Evolutionary conservation across 441 rosid genomes (phyloP), one percentile per base, ranked within the genome.

Genomic region (Aleurites moluccanus): DNA sequence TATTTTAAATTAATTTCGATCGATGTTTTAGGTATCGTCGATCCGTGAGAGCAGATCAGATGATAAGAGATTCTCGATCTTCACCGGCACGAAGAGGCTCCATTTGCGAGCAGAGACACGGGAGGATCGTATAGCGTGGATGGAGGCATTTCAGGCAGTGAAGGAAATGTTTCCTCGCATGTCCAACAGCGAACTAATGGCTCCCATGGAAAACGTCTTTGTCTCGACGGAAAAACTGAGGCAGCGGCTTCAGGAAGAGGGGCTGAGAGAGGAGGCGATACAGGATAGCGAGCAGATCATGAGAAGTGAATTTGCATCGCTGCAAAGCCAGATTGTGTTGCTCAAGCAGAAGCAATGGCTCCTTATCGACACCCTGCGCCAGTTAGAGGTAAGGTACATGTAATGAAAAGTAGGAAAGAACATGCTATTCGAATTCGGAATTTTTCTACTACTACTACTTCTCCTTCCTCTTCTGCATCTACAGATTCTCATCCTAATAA

Each of bases 91-190:
- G 3, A 96, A 93, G 82, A 86, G 90, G 82, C 84, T 95, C 20
- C 97, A 95, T 80, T 75, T 96, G 80, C 84, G 95, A 47, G 97
- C 97, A 4, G 88, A 89, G 74, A 83, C 91, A 4, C 85, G 81
- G 18, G 99, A 93, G 3, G 96, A 95, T 83, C 82, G 92, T n/a
- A 49, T 73, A 21, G 77, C 86, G 1, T 95, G 99, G 99, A 79
- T 86, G 82, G 97, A 95, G 82, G 92, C 98, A 6, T 80, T 95
- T 78, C 88, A 86, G 81, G 96, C 96, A 0, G 87, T 91, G 27
- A 92, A 92, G 78, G 92, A 91, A 65, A 84, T 92, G 91, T 92
- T 91, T 69, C 97, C 97, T 2, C 86, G 97, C 44, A 89, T 92
- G 83, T 91, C 94, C 3, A 89, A 88, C 81, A 81, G 93, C 35